Evolutionary conservation across 2,329 filamentous ascomycete species (phyloP), one percentile per base, ranked within the genome.

Genomic region (Epichloe bromicola): DNA sequence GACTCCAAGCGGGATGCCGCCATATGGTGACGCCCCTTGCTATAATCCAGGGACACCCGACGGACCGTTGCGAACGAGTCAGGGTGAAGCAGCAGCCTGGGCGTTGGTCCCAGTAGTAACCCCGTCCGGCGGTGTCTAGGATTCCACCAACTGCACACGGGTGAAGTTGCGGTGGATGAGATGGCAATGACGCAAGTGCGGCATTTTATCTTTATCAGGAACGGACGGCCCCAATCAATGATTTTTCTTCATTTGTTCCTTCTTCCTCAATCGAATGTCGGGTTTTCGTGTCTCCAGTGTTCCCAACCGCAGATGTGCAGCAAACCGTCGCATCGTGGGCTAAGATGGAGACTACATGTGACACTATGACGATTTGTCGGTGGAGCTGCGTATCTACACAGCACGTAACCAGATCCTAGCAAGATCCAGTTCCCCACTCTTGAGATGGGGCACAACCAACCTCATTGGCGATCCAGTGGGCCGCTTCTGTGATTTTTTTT

Each of bases 131-230:
- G 39, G 41, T 51, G 48, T 52, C 39, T 42, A 3, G 23, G 41
- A 41, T 23, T 48, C 26, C 34, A 43, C 55, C 40, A 52, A 51
- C 56, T 51, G 51, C 45, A 45, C 45, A 45, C 34, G 50, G 54
- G 59, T 58, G 57, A 57, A 51, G 45, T 41, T n/a, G 43, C 23
- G 52, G 60, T 58, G 58, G 59, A 57, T 53, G 58, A 55, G 42
- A 44, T 55, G 42, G 51, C 55, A 58, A 63, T 61, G 60, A 61
- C 56, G 51, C 53, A 51, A 43, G 54, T 62, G 61, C 60, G 61
- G 58, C 56, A 64, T 64, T 63, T 60, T 60, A 56, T 57, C 59
- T 63, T 60, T 60, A 56, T 57, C 59, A 49, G 39, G 50, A 54
- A 53, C n/a, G 57, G 60, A 53, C n/a, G 57, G 60, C 56, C 63